These are phyloP conservation scores for Monosporozyma unispora DNA, from an alignment of 805 yeast genomes.

Conservation along the genomic window DNA sequence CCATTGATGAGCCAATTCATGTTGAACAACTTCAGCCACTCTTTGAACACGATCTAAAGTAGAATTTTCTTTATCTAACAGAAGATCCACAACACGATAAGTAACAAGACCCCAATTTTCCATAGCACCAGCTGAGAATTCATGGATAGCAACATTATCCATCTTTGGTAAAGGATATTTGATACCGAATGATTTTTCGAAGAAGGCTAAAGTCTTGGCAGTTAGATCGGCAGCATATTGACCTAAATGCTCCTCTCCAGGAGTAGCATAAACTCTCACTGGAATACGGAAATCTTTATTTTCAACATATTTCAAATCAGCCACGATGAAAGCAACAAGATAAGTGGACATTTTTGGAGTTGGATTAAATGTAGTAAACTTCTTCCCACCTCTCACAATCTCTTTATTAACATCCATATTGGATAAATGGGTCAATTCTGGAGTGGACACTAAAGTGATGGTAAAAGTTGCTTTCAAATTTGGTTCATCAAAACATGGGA, in stretches of 20 bases:
- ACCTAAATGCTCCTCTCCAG: conserved; percentile 66
- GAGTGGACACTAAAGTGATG: conserved; percentile 49
- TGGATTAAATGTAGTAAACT: conserved; percentile 55
- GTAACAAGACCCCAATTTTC: conserved; percentile 80
- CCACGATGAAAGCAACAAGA: conserved; percentile 73
- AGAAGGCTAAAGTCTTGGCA: conserved; percentile 64
- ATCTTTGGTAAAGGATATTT: conserved; percentile 73
- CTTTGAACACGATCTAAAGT: conserved; percentile 56
- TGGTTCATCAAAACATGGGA: conserved; percentile 83
- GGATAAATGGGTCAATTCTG: conserved; percentile 50
- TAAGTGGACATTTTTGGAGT: conserved; percentile 82
- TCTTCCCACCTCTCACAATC: conserved; percentile 37
- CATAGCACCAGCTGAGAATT: conserved; percentile 84
- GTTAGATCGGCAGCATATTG: conserved; percentile 66
- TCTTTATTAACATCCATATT: conserved; percentile 59
- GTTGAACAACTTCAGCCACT: conserved; percentile 80
- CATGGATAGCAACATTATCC: conserved; percentile 77
- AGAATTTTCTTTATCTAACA: conserved; percentile 63
- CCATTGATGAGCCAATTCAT: conserved; percentile 90
- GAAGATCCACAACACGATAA: conserved; percentile 65
- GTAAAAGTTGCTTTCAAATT: conserved; percentile 67
- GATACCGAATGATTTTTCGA: conserved; percentile 63
- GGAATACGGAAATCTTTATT: conserved; percentile 59
- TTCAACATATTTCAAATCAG: conserved; percentile 70
- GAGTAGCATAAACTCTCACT: conserved; percentile 72